These are phyloP conservation scores for Acidomyces sp. DNA, from an alignment of 495 filamentous ascomycete genomes.

Conservation along the genomic window DNA sequence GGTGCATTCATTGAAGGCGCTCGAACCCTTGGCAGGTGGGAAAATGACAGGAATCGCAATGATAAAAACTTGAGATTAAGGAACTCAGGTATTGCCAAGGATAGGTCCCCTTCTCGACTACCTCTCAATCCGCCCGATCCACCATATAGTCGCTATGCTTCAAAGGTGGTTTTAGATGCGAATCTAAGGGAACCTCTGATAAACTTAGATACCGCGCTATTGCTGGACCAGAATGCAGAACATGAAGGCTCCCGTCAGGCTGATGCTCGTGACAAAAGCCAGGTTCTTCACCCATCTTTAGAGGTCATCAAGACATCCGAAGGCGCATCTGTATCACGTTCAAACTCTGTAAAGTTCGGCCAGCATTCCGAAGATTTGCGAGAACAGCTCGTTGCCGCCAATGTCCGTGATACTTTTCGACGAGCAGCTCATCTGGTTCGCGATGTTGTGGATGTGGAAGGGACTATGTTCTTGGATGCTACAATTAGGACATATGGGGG, in stretches of 20 bases:
- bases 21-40: conserved; percentile 1
- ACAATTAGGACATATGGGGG: conserved; percentile 2
- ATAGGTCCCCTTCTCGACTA: too few species aligned
- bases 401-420: conserved; percentile 4
- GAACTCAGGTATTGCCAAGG: too few species aligned
- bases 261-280: too few species aligned
- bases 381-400: conserved; percentile 3
- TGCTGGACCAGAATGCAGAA: too few species aligned
- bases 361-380: conserved; percentile 5
- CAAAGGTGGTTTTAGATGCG: too few species aligned
- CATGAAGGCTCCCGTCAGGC: too few species aligned
- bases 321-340: neutral
- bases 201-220: too few species aligned
- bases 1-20: conserved; percentile 13
- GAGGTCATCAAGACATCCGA: neutral
- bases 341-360: neutral
- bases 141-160: too few species aligned
- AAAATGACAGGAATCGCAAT: conserved; percentile 3
- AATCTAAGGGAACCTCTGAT: too few species aligned
- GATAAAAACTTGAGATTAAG: too few species aligned
- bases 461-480: conserved; percentile 11
- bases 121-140: too few species aligned
- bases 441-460: conserved; percentile 9
- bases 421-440: conserved; percentile 9
- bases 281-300: neutral